Percentiles rank a stretch among this genome's conserved stretches.
Conservation (phyloP, 169 alveolate species). For the Hammondia hammondi region DNA sequence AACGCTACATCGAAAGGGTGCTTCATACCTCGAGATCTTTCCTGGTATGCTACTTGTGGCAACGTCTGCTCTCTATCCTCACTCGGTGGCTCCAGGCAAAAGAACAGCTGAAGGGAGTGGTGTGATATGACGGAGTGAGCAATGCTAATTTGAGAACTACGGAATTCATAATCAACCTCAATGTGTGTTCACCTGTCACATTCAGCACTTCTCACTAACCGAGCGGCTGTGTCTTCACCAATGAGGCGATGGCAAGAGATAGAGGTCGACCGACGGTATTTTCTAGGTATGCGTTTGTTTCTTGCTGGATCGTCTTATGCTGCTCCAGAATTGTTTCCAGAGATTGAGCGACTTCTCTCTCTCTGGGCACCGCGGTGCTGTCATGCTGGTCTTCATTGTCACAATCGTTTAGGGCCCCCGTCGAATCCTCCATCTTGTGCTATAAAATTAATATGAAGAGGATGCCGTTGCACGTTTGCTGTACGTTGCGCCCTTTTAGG, state of each 20-base stretch:
- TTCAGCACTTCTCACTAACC: neutral
- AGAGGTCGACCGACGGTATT: neutral
- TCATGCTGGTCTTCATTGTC: neutral
- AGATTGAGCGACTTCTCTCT: neutral
- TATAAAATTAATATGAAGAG: neutral
- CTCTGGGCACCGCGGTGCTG: neutral
- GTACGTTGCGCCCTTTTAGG: too few relatives aligned
- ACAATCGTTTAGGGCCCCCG: neutral
- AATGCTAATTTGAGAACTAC: neutral
- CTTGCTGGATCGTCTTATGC: neutral
- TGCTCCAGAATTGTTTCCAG: neutral
- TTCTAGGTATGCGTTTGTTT: constrained; percentile 21
- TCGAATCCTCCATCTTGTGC: neutral
- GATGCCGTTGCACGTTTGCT: too few relatives aligned
- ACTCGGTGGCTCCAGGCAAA: too few relatives aligned
- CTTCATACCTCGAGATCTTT: too few relatives aligned
- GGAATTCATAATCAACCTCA: too few relatives aligned
- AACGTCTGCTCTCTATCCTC: too few relatives aligned
- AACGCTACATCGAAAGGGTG: too few relatives aligned
- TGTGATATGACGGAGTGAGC: neutral
- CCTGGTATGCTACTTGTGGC: too few relatives aligned
- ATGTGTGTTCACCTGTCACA: too few relatives aligned
- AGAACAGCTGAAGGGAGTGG: too few relatives aligned
- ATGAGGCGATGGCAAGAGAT: constrained; percentile 10
- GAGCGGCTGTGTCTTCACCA: neutral